phyloP scores from a whole-genome alignment of 1,139 yeast species.

The Yarrowia galli region DNA sequence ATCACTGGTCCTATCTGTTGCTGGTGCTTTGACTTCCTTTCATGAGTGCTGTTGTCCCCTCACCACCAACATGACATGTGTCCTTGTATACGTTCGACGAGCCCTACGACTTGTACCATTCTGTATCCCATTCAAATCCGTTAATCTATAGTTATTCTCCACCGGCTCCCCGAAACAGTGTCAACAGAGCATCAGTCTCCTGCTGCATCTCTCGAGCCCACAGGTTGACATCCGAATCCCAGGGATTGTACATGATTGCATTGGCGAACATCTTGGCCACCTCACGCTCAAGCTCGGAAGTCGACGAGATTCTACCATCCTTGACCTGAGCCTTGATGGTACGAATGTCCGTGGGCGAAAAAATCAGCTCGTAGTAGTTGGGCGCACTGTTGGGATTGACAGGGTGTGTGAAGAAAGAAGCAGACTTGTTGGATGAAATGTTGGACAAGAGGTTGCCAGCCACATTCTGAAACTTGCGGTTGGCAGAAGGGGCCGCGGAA shows the following conservation, averaged over 20 bases:
- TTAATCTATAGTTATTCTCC: conserved; percentile 40
- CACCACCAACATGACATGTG: no score
- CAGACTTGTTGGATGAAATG: conserved; percentile 73
- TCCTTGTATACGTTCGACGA: no score
- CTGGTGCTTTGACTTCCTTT: no score
- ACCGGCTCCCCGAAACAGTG: conserved; percentile 50
- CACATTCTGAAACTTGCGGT: conserved; percentile 48
- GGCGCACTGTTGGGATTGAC: conserved; percentile 74
- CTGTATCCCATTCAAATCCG: background rate
- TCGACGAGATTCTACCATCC: conserved; percentile 61
- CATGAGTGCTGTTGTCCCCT: no score
- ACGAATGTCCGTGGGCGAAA: conserved; percentile 72
- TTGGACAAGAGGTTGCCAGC: conserved; percentile 63
- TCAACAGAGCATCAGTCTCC: conserved; percentile 51
- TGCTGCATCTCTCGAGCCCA: conserved; percentile 70
- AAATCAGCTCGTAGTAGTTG: conserved; percentile 66
- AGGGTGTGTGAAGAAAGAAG: conserved; percentile 76
- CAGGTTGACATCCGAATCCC: conserved; percentile 65
- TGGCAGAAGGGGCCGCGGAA: conserved; percentile 43
- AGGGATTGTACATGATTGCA: conserved; percentile 79
- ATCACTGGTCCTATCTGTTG: no score
- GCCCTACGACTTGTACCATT: no score
- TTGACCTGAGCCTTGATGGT: conserved; percentile 65
- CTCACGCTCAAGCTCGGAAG: conserved; percentile 67
- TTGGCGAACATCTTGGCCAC: conserved; percentile 81